Conservation (phyloP, 1,139 yeast genomes). For the Candida sojae region DNA sequence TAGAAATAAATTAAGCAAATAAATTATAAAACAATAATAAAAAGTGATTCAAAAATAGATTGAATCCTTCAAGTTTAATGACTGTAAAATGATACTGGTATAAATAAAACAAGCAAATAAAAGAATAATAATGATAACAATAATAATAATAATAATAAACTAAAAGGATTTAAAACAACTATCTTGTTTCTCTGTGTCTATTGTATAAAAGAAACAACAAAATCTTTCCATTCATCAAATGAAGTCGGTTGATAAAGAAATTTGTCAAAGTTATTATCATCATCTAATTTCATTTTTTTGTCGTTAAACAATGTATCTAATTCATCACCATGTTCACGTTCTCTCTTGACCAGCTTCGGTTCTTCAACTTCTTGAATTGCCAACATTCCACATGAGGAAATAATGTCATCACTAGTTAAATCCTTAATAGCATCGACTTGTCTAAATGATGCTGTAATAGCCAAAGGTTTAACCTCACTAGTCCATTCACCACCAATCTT, state of each 20-base stretch:
- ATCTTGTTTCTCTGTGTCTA: background rate
- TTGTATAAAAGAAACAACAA: slow-evolving; percentile 12
- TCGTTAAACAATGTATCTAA: slow-evolving; percentile 39
- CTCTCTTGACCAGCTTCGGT: slow-evolving; percentile 21
- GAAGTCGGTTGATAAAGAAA: slow-evolving; percentile 36
- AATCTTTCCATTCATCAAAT: slow-evolving; percentile 44
- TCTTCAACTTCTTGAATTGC: slow-evolving; percentile 4
- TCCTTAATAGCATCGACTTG: slow-evolving; percentile 43
- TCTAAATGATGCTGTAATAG: slow-evolving; percentile 48
- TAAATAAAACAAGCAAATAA: too few relatives aligned
- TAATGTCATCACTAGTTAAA: slow-evolving; percentile 29
- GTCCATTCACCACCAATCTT: slow-evolving; percentile 37
- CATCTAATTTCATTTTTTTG: slow-evolving; percentile 31
- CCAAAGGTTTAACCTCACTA: slow-evolving; percentile 46
- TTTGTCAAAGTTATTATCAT: slow-evolving; percentile 17
- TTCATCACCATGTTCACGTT: slow-evolving; percentile 34
- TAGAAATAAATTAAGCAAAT: background rate
- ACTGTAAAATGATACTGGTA: too few relatives aligned
- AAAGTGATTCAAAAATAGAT: too few relatives aligned
- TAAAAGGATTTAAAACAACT: background rate
- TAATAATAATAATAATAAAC: background rate
- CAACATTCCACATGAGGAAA: slow-evolving; percentile 25
- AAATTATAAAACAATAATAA: background rate
- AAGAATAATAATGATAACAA: background rate
- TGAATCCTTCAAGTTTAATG: too few relatives aligned